Evolutionary conservation across 2,329 filamentous ascomycete species (phyloP), one percentile per base, ranked within the genome.

Genomic region (Madurella fahalii): DNA sequence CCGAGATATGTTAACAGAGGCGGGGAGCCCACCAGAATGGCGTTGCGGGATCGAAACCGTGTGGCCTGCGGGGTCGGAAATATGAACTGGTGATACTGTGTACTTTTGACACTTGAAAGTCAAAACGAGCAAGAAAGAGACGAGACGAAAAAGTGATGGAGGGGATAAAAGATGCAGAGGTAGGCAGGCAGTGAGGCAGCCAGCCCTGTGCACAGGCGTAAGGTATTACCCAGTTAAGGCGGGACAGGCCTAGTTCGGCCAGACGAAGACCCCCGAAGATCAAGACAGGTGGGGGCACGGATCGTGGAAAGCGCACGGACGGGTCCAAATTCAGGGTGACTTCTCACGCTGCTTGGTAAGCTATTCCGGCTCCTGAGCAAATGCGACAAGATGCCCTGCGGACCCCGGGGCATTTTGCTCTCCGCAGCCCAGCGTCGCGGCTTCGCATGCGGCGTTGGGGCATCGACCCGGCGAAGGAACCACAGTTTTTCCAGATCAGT

Each of bases 281-380:
- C 25, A 25, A 34, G 30, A 30, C 41, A 37, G 53, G 53, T 53
- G 47, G 53, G 53, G 55, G 47, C 15, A 17, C 30, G 57, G 50
- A 30, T 37, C 16, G 25, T 31, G 46, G 13, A 37, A 20, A 42
- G 42, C 50, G 54, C 54, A 56, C 54, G 47, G 54, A 51, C 54
- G 46, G 32, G 45, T 45, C 41, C 20, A 50, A 53, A 52, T 53
- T 56, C 54, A 56, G 50, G 46, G 49, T 52, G 50, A 18, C n/a
- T 18, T 16, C n/a, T n/a, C 9, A 11, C 18, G 12, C 46, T 50
- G 32, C 52, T 46, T 40, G 34, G 31, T 48, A 47, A 48, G 45
- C 45, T 34, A 30, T n/a, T 17, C 46, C 44, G 8, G 30, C 34
- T 17, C 34, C 34, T 37, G 34, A 37, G 34, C 9, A 11, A 37